phyloP scores from a whole-genome alignment of 768 basidiomycete genomes.

The Amanita molliuscula region DNA sequence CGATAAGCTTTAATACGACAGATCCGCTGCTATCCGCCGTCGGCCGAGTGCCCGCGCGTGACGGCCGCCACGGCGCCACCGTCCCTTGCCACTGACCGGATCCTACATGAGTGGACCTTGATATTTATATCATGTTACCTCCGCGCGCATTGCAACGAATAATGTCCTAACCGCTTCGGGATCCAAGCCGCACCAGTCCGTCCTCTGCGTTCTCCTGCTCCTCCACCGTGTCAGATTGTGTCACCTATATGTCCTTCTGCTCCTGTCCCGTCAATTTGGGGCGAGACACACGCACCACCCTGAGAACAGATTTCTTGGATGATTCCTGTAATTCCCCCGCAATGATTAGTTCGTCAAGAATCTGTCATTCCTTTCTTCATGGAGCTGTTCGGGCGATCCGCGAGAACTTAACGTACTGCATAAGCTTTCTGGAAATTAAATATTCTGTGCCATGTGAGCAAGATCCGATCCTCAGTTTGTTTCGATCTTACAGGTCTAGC shows the following conservation, averaged over 20 bases:
- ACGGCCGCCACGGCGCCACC: neutral
- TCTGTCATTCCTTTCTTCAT: constrained; percentile 25
- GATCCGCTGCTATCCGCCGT: constrained; percentile 1
- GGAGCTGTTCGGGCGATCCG: neutral
- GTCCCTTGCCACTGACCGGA: neutral
- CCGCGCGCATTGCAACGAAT: constrained; percentile 13
- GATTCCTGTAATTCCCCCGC: constrained; percentile 97
- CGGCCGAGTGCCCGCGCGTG: constrained; percentile 1
- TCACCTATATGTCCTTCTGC: constrained; percentile 42
- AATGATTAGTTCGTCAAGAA: constrained; percentile 94
- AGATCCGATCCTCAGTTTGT: neutral
- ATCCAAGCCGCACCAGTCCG: constrained; percentile 65
- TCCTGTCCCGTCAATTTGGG: constrained; percentile 25
- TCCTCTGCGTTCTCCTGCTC: constrained; percentile 83
- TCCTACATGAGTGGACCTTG: constrained; percentile 38
- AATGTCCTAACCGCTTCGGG: constrained; percentile 52
- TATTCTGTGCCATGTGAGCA: constrained; percentile 43
- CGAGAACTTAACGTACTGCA: constrained; percentile 41
- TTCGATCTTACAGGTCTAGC: constrained; percentile 71
- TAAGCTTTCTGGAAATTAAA: constrained; percentile 99
- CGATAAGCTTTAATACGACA: constrained; percentile 23
- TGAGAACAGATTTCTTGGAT: constrained; percentile 82
- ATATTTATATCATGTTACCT: constrained; percentile 14
- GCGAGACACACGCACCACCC: constrained; percentile 25
- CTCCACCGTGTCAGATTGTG: constrained; percentile 75